Evolutionary conservation across 345 rosid species (phyloP), one percentile per base, ranked within the genome.

Genomic region (Anastatica hierochuntica): DNA sequence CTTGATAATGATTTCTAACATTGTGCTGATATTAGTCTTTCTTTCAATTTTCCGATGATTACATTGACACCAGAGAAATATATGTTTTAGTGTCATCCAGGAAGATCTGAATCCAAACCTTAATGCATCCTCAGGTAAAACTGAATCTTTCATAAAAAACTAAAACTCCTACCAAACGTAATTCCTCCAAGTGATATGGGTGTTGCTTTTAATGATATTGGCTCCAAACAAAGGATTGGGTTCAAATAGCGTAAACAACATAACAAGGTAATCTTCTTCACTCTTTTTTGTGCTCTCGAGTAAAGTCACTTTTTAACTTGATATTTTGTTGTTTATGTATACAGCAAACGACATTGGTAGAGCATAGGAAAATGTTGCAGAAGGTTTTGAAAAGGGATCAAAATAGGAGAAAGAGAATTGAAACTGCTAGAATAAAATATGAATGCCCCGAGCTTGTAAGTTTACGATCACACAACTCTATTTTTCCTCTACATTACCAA

Each of bases 381-480:
- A 80, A 73, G 72, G 83, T 92, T 45, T 34, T 81, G 44, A 79
- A 85, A 74, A 66, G 73, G 21, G 90, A 76, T 64, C 58, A 71
- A 68, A 88, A 69, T 61, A 75, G 89, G 50, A 69, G 71, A 35
- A 83, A 75, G 76, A 85, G 44, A 68, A 85, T 92, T 63, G 79
- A 73, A 47, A 90, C 79, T 10, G 94, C 90, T 49, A 94, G 94
- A 43, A 74, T 92, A 53, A 90, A 83, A 17, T 90, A 84, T 49
- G 88, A 77, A 41, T 88, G 88, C 79, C 95, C 98, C 0, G 83
- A 75, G 64, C 79, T 92, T 43, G 96, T 92, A 82, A 82, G 98
- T 58, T 49, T 49, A 4, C 27, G 27, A 24, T 24, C 6, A 24
- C 27, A 24, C 27, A n/a, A n/a, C n/a, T n/a, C n/a, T n/a, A n/a